A percentile compares a stretch with the other conserved stretches of the same genome.
Evolutionary conservation across 2,329 filamentous ascomycete genomes (phyloP).

Genomic region (Ceratocystis alfenasii): DNA sequence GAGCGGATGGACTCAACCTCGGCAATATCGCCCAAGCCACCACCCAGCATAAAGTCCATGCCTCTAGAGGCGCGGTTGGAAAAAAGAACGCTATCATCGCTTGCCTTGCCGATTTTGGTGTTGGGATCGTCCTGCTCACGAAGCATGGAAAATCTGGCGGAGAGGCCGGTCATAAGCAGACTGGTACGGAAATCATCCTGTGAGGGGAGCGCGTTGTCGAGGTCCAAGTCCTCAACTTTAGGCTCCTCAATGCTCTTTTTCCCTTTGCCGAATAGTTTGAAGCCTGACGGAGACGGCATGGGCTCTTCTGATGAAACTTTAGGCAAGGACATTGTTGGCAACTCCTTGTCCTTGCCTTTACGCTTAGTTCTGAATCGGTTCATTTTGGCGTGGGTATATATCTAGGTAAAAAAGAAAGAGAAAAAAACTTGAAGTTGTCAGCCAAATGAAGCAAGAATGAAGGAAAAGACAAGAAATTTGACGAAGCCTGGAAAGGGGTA

Average conservation of each 20-base stretch:
- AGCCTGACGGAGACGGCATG: conserved; percentile 25
- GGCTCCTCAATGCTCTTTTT: conserved; percentile 45
- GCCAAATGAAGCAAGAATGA: neutral
- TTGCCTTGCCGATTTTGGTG: conserved; percentile 83
- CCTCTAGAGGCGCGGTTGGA: conserved; percentile 64
- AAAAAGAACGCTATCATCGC: conserved; percentile 82
- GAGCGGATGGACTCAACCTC: conserved; percentile 74
- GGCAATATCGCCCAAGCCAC: conserved; percentile 63
- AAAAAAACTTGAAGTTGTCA: neutral
- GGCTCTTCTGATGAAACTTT: conserved; percentile 43
- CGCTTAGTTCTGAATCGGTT: conserved; percentile 68
- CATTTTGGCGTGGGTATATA: conserved; percentile 37
- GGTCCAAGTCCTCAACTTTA: conserved; percentile 54
- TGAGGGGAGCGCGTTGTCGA: conserved; percentile 62
- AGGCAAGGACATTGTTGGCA: conserved; percentile 26
- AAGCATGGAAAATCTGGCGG: conserved; percentile 92
- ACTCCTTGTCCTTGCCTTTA: conserved; percentile 54
- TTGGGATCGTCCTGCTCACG: conserved; percentile 85
- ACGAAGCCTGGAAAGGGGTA: neutral
- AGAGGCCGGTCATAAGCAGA: conserved; percentile 87
- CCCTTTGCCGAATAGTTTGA: conserved; percentile 43
- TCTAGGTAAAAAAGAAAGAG: conserved; percentile 6
- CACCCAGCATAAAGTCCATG: conserved; percentile 53
- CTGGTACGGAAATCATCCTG: conserved; percentile 90
- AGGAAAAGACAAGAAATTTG: neutral